Evolutionary conservation across 306 rosid species (phyloP), one percentile per base, ranked within the genome.

Genomic region (Alnus rubra): DNA sequence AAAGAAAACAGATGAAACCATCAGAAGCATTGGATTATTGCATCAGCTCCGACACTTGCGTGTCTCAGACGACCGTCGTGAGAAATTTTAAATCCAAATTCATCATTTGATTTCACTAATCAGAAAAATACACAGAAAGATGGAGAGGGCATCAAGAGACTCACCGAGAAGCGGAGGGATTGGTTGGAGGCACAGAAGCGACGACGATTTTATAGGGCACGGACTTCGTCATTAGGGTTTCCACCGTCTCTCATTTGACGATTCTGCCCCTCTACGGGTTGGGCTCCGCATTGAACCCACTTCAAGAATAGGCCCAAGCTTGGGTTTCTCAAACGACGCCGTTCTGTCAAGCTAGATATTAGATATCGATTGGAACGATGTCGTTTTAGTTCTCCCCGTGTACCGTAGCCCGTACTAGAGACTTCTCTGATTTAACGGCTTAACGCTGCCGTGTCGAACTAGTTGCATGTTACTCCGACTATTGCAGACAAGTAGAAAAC

Each of bases 61-160:
- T 39, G 85, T 55, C 81, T 87, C 88, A 87, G 90, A 87, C 81
- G 90, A 87, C 90, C 90, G 90, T 88, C 91, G 91, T 85, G 91
- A 85, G 89, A 80, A 33, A 64, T 58, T 68, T 68, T n/a, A 35
- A 60, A 85, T 88, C 89, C 91, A 73, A 44, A 78, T 23, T 88
- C 91, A 76, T 88, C 91, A 88, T 64, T 35, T 74, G 89, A 59
- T 35, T 63, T 4, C 23, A 33, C 51, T 47, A 7, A 11, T 71
- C 11, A 14, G 5, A 39, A 3, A 35, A 64, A 18, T 0, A 10
- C 2, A 53, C 0, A 2, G 0, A 16, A 0, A 15, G 5, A 7
- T 0, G 14, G 1, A n/a, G 5, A 15, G 10, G 11, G 14, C 0
- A 23, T 23, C 28, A 5, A 0, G 12, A 12, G 28, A 30, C 45